Percentiles rank a stretch among this genome's conserved stretches.
phyloP scores from a whole-genome alignment of 129 eudicot species.

The Smallanthus sonchifolius region DNA sequence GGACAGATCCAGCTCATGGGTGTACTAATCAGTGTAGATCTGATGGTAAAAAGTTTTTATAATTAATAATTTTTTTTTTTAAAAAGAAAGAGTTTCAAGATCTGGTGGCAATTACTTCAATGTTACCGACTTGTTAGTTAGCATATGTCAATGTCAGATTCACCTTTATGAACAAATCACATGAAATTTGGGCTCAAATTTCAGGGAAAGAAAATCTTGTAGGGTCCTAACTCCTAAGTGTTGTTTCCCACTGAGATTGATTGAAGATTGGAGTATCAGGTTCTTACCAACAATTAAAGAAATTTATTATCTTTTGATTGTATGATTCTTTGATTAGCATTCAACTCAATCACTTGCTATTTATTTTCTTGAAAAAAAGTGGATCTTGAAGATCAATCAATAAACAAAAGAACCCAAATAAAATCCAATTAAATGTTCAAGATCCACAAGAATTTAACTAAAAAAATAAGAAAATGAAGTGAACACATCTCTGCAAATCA shows the following conservation, averaged over 20 bases:
- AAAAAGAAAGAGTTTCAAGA: conserved; percentile 26
- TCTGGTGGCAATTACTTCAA: conserved; percentile 40
- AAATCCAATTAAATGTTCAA: conserved; percentile 13
- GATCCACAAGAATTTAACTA: neutral
- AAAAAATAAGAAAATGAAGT: conserved; percentile 17
- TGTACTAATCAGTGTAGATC: conserved; percentile 42
- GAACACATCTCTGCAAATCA: conserved; percentile 10
- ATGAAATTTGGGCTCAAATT: conserved; percentile 51
- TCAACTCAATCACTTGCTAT: conserved; percentile 7
- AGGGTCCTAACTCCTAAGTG: conserved; percentile 40
- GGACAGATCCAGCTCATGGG: conserved; percentile 28
- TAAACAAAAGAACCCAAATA: neutral
- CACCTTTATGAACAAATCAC: conserved; percentile 43
- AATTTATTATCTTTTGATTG: neutral
- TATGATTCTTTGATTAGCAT: conserved; percentile 21
- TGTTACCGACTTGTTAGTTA: conserved; percentile 20
- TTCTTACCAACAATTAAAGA: conserved; percentile 33
- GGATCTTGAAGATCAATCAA: conserved; percentile 20
- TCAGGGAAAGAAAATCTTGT: conserved; percentile 27
- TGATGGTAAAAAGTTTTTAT: conserved; percentile 18
- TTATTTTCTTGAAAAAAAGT: neutral
- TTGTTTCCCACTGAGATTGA: conserved; percentile 40
- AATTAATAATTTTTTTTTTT: neutral
- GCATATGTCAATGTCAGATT: conserved; percentile 25
- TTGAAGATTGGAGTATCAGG: conserved; percentile 29